Evolutionary conservation across 139 green algal species (phyloP).

Genomic region (Micromonas pusilla): DNA sequence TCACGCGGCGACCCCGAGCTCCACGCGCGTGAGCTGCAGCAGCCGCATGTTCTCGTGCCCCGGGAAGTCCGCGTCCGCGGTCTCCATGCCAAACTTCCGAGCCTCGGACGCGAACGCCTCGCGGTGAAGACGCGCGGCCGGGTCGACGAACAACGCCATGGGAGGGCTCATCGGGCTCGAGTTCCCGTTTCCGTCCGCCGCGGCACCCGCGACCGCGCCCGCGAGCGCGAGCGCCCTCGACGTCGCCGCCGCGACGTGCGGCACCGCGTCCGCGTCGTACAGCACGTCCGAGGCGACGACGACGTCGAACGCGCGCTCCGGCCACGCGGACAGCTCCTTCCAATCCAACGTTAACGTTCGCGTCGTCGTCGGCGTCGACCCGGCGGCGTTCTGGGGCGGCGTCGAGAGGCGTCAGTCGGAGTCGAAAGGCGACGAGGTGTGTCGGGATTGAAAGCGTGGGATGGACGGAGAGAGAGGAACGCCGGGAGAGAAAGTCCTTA

Average conservation of each 20-base stretch:
- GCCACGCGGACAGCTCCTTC: neutral
- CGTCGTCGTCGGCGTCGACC: neutral
- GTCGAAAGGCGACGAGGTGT: no score
- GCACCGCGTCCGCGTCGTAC: neutral
- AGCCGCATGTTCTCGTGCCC: constrained; percentile 70
- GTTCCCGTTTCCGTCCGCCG: neutral
- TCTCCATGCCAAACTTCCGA: neutral
- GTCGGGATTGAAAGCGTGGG: no score
- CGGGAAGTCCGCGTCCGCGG: constrained; percentile 16
- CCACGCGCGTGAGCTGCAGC: constrained; percentile 47
- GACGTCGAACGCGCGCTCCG: neutral
- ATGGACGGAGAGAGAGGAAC: no score
- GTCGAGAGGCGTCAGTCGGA: no score
- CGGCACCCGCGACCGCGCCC: neutral
- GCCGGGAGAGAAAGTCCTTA: no score
- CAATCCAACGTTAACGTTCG: neutral
- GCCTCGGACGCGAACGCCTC: neutral
- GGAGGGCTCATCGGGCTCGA: neutral
- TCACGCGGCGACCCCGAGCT: neutral
- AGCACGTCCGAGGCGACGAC: neutral
- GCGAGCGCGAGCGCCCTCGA: neutral
- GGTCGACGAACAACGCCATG: neutral
- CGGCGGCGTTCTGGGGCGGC: no score
- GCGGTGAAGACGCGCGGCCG: neutral
- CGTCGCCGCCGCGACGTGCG: neutral